Base-by-base conservation (phyloP, 495 filamentous ascomycete species). In the Tuber microsphaerosporum region DNA sequence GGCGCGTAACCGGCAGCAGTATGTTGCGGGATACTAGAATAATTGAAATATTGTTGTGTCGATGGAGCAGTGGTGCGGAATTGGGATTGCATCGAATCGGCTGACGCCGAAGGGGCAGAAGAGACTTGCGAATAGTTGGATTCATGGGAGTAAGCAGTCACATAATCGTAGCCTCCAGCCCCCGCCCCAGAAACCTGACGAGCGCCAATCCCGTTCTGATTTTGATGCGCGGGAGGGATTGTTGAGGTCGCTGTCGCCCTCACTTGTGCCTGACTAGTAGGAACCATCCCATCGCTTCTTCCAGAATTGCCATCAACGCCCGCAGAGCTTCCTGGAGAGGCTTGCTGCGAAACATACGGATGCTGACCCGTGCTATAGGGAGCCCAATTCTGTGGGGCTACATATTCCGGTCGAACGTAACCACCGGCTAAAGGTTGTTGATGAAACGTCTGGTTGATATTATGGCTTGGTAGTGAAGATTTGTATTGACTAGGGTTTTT, bases 391-490 rank as follows among this genome's bases (percentile, higher is more conserved):
- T 65, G 56, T 34, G 56, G 56, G 16, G 56, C 56, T 65, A 65
- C 56, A 65, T 65, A 65, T 65, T 65, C 56, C 14, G 56, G 56
- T 19, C 56, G 56, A 34, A 65, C 56, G 26, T 65, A 65, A 2
- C 56, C 56, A 34, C 56, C 56, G 1, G 56, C 56, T 31, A 19
- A 65, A 31, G 56, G 56, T 1, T 65, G 56, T 65, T 65, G 56
- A 65, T 65, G 56, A 65, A 65, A 65, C 26, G 56, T 65, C 26
- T 65, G 56, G 14, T 65, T 65, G 56, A 65, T 65, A 26, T 65
- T 65, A 65, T 65, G 56, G 56, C 56, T 65, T 34, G 56, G 56
- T 65, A 65, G 56, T 34, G 56, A 65, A 65, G 56, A 12, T 65
- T 65, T 65, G 56, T 65, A 65, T 34, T 65, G 56, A 26, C n/a